phyloP scores from a whole-genome alignment of 345 rosid species.

The Toxicodendron radicans region DNA sequence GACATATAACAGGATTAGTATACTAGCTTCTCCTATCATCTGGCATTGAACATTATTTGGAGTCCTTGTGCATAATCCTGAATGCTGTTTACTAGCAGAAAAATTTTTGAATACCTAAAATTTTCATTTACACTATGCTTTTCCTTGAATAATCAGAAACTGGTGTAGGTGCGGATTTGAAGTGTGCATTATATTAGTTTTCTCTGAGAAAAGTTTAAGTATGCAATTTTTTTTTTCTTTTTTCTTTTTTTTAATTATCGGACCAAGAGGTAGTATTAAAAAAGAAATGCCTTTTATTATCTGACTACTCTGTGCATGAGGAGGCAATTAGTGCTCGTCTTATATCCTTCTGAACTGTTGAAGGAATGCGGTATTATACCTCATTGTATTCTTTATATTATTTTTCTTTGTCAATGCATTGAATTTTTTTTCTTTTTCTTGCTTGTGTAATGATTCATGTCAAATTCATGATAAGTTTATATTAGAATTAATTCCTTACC shows the following conservation, averaged over 20 bases:
- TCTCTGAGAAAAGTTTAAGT: neutral
- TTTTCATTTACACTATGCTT: neutral
- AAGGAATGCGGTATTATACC: neutral
- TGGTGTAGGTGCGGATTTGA: neutral
- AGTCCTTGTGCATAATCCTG: slow-evolving; percentile 1
- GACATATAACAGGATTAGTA: neutral
- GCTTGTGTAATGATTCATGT: neutral
- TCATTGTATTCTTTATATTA: neutral
- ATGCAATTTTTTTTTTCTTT: no score
- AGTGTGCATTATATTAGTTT: neutral
- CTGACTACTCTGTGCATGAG: slow-evolving; percentile 20
- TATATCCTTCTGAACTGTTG: slow-evolving; percentile 13
- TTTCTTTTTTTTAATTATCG: neutral
- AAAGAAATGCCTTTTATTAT: neutral
- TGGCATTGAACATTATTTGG: neutral
- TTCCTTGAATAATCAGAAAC: neutral
- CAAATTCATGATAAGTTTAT: neutral
- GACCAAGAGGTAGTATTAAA: slow-evolving; percentile 6
- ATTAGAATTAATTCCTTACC: neutral
- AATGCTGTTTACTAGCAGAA: neutral
- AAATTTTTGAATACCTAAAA: neutral
- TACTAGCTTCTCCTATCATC: neutral
- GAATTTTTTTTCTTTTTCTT: neutral
- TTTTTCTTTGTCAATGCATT: slow-evolving; percentile 12
- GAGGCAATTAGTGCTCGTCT: slow-evolving; percentile 20